phyloP scores from a whole-genome alignment of 1,284 basidiomycete species.

The Microbotryum lychnidis-dioicae region DNA sequence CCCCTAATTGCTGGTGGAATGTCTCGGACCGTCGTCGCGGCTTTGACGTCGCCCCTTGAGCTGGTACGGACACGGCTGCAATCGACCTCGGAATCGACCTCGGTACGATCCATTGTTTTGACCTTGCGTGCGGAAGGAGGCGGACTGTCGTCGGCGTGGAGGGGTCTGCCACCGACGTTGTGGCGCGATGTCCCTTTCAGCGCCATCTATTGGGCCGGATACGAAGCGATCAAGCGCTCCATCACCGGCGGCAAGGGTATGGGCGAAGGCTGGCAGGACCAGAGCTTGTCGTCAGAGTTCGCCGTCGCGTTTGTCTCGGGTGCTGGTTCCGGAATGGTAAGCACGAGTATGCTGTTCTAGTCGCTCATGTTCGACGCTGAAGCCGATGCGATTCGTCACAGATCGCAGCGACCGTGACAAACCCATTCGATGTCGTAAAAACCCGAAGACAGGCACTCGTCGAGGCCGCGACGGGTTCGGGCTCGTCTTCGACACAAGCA shows the following conservation, averaged over 20 bases:
- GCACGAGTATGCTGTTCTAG: slow-evolving; percentile 1
- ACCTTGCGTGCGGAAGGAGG: slow-evolving; percentile 44
- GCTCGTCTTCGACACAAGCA: neutral
- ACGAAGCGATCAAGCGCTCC: slow-evolving; percentile 40
- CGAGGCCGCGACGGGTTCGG: slow-evolving; percentile 2
- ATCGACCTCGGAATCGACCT: slow-evolving; percentile 43
- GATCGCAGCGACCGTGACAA: slow-evolving; percentile 77
- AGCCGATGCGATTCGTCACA: slow-evolving; percentile 11
- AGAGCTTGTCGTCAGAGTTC: slow-evolving; percentile 60
- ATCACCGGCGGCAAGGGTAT: slow-evolving; percentile 39
- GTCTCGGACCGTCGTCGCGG: slow-evolving; percentile 70
- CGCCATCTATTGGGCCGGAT: slow-evolving; percentile 70
- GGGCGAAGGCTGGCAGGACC: slow-evolving; percentile 40
- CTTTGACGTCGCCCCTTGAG: slow-evolving; percentile 80
- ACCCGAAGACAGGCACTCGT: slow-evolving; percentile 62
- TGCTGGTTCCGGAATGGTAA: slow-evolving; percentile 60
- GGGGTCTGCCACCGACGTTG: slow-evolving; percentile 80
- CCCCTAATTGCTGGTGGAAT: slow-evolving; percentile 76
- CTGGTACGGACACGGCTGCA: slow-evolving; percentile 90
- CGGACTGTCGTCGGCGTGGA: slow-evolving; percentile 65
- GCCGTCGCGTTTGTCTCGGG: slow-evolving; percentile 73
- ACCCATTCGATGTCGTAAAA: slow-evolving; percentile 94
- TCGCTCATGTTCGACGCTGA: neutral
- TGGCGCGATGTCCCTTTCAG: slow-evolving; percentile 98
- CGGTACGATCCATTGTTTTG: neutral